Percentiles rank a stretch among this genome's conserved stretches.
Conservation (phyloP, 108 stramenopile species). For the Nannochloropsis salina region DNA sequence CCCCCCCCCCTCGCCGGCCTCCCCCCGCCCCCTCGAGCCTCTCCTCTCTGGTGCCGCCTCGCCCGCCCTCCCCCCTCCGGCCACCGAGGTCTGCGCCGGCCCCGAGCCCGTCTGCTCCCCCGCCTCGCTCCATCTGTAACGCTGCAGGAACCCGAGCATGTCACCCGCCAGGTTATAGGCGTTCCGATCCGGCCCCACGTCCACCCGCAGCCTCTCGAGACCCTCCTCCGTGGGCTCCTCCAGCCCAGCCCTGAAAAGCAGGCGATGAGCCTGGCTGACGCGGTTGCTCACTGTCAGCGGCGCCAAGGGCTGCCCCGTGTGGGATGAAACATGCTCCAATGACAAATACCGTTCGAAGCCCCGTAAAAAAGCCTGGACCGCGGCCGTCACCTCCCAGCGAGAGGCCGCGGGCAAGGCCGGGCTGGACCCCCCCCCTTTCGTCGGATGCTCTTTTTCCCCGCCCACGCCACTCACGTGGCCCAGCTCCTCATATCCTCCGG, state of each 20-base stretch:
- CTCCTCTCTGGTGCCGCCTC: not conserved
- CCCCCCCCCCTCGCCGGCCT: not conserved
- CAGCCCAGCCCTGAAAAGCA: not conserved
- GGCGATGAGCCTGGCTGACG: not conserved
- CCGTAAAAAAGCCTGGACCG: not conserved
- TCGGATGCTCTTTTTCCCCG: too few species aligned
- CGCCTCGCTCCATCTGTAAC: not conserved
- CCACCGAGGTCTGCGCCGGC: not conserved
- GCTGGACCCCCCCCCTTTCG: too few species aligned
- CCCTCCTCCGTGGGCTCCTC: not conserved
- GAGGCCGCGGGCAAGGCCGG: not conserved
- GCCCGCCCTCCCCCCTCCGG: not conserved
- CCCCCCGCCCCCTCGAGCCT: not conserved
- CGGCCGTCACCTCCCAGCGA: not conserved
- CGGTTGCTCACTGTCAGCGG: not conserved
- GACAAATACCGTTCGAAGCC: not conserved
- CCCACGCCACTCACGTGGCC: too few species aligned
- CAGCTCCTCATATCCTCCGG: too few species aligned
- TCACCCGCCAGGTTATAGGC: not conserved
- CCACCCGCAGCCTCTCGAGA: not conserved
- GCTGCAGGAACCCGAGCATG: not conserved
- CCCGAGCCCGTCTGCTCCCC: not conserved
- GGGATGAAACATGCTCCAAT: not conserved
- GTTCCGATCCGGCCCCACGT: not conserved
- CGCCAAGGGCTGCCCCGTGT: constrained; percentile 8